Conservation (phyloP, 129 eudicot genomes). For the Centrapalus pauciflorus region DNA sequence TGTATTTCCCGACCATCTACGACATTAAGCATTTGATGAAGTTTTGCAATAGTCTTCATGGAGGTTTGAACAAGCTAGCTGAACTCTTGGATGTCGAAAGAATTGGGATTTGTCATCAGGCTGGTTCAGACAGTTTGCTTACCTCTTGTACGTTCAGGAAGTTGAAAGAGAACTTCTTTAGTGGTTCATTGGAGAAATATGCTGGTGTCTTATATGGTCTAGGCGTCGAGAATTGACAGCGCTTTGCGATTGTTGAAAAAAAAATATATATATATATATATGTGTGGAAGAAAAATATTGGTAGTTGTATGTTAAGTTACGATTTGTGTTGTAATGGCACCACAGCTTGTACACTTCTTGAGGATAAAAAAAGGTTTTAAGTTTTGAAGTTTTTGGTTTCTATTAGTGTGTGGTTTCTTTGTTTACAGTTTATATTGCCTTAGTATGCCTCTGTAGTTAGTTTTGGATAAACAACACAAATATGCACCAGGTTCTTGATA, state of each 20-base stretch:
- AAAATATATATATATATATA: slow-evolving; percentile 13
- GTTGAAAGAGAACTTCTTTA: slow-evolving; percentile 75
- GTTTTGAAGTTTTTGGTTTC: neutral
- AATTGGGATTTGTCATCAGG: slow-evolving; percentile 83
- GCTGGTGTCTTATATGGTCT: slow-evolving; percentile 91
- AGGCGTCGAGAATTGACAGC: slow-evolving; percentile 69
- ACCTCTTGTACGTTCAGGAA: slow-evolving; percentile 76
- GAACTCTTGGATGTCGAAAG: slow-evolving; percentile 84
- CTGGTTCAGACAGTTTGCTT: slow-evolving; percentile 94
- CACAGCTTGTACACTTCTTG: slow-evolving; percentile 34
- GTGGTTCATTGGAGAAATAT: slow-evolving; percentile 74
- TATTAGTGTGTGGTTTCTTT: slow-evolving; percentile 14
- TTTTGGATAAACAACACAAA: neutral
- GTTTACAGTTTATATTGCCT: neutral
- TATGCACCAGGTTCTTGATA: neutral
- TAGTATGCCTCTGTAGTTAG: too few relatives aligned
- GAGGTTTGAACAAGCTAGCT: slow-evolving; percentile 87
- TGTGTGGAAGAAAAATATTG: neutral
- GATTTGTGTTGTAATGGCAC: slow-evolving; percentile 38
- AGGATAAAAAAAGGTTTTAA: slow-evolving; percentile 23
- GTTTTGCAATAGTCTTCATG: slow-evolving; percentile 84
- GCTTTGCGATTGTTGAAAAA: neutral
- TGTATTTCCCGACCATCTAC: slow-evolving; percentile 66
- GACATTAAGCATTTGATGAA: slow-evolving; percentile 94
- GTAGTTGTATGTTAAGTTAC: slow-evolving; percentile 40